phyloP scores from a whole-genome alignment of 441 rosid genomes.

The Corymbia calophylla region DNA sequence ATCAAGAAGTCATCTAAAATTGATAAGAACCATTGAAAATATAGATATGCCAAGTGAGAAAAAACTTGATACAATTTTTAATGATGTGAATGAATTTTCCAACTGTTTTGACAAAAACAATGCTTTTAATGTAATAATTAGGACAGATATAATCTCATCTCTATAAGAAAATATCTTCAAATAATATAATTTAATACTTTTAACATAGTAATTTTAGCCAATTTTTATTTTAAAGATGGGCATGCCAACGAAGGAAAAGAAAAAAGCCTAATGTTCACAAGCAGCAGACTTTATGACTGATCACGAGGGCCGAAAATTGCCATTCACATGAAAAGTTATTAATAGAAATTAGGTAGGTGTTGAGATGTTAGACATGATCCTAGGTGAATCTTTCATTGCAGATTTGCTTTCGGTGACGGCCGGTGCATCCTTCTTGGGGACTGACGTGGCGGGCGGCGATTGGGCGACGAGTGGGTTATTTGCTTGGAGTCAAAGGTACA shows the following conservation, averaged over 20 bases:
- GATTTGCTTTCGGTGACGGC: background rate
- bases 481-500: background rate
- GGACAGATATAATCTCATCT: background rate
- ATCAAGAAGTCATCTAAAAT: background rate
- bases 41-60: background rate
- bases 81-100: background rate
- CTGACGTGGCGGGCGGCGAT: background rate
- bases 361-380: background rate
- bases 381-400: rapidly evolving
- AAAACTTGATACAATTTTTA: background rate
- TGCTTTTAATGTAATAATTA: background rate
- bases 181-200: background rate
- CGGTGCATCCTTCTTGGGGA: background rate
- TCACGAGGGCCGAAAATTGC: background rate
- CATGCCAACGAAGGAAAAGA: background rate
- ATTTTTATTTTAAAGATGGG: background rate
- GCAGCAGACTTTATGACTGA: background rate
- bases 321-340: background rate
- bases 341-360: background rate
- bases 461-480: background rate
- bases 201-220: background rate
- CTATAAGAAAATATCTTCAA: background rate
- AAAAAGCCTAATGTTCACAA: background rate
- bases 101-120: background rate
- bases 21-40: background rate